Evolutionary conservation across 441 rosid species (phyloP).

Genomic region (Flueggea neowawraea): DNA sequence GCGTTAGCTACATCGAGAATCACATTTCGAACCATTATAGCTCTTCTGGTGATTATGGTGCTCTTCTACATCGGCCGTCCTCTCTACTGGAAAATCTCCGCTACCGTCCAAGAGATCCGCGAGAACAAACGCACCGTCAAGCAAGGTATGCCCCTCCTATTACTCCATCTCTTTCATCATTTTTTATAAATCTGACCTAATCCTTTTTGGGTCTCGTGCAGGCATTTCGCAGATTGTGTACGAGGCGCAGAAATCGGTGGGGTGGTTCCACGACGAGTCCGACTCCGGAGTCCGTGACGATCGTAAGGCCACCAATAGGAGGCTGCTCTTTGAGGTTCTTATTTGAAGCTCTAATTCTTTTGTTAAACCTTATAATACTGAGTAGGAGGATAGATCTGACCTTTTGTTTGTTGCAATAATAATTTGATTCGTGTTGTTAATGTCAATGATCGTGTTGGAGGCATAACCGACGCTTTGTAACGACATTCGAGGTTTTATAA

Average conservation of each 20-base stretch:
- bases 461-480: too few species aligned
- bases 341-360: not conserved
- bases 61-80: conserved; percentile 83
- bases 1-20: conserved; percentile 40
- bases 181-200: not conserved
- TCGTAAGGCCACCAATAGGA: conserved; percentile 27
- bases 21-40: conserved; percentile 35
- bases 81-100: conserved; percentile 93
- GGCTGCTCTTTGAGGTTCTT: conserved; percentile 22
- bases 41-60: conserved; percentile 27
- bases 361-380: not conserved
- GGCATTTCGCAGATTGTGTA: conserved; percentile 64
- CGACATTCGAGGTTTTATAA: too few species aligned
- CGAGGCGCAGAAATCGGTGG: conserved; percentile 80
- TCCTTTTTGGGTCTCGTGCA: conserved; percentile 18
- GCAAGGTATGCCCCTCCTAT: conserved; percentile 42
- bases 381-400: not conserved
- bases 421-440: too few species aligned
- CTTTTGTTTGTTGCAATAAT: not conserved
- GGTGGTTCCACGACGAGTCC: conserved; percentile 74
- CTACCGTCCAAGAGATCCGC: conserved; percentile 85
- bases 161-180: not conserved
- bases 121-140: conserved; percentile 75
- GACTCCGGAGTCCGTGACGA: conserved; percentile 33
- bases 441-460: too few species aligned